phyloP scores from a whole-genome alignment of 1,284 basidiomycete species.

The Austropuccinia psidii region DNA sequence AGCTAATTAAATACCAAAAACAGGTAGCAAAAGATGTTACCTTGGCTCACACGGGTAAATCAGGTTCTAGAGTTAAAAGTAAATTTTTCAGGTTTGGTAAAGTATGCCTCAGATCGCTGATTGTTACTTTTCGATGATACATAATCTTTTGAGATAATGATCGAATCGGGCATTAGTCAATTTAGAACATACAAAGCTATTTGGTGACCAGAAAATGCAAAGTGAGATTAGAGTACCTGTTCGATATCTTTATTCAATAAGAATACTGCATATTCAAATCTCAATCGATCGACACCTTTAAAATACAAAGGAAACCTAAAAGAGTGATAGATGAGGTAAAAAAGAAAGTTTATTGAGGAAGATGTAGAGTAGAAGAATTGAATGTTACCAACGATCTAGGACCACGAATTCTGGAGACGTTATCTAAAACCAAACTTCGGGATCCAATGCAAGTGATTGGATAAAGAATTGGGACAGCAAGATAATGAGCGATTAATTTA shows the following conservation, averaged over 20 bases:
- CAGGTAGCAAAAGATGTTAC: not conserved
- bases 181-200: slow-evolving; percentile 4
- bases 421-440: slow-evolving; percentile 76
- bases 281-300: slow-evolving; percentile 85
- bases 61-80: slow-evolving; percentile 61
- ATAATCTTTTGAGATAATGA: slow-evolving; percentile 60
- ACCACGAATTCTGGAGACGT: slow-evolving; percentile 85
- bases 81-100: slow-evolving; percentile 93
- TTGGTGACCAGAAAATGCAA: not conserved
- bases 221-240: slow-evolving; percentile 57
- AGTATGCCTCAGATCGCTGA: slow-evolving; percentile 88
- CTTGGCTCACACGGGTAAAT: not conserved
- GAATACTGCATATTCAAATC: slow-evolving; percentile 97
- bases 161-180: not conserved
- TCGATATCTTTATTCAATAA: slow-evolving; percentile 96
- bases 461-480: slow-evolving; percentile 70
- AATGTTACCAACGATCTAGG: slow-evolving; percentile 65
- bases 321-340: slow-evolving; percentile 37
- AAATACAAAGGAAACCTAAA: slow-evolving; percentile 84
- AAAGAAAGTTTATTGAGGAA: slow-evolving; percentile 22
- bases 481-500: slow-evolving; percentile 68
- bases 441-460: slow-evolving; percentile 81
- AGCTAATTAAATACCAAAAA: no score
- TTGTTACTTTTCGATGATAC: slow-evolving; percentile 73
- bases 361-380: slow-evolving; percentile 14